phyloP scores from a whole-genome alignment of 2,329 filamentous ascomycete species.

The Alternaria brassicae region DNA sequence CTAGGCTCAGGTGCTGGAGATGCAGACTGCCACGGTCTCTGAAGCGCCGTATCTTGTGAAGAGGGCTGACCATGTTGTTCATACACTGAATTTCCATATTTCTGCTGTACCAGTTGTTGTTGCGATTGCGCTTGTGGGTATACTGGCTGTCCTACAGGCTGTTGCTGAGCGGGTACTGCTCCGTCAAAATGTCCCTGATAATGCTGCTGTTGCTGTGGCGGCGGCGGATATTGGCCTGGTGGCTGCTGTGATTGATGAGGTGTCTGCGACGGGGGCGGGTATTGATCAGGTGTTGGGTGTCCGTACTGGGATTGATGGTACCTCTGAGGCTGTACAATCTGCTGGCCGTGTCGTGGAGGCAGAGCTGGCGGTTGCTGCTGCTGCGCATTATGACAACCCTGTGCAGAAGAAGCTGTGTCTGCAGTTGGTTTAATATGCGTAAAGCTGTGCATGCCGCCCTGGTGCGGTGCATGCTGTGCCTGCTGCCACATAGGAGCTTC shows the following conservation, averaged over 20 bases:
- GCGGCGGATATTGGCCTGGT: slow-evolving; percentile 3
- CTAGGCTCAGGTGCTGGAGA: slow-evolving; percentile 17
- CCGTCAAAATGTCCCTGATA: slow-evolving; percentile 24
- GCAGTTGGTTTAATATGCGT: slow-evolving; percentile 40
- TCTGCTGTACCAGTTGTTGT: slow-evolving; percentile 18
- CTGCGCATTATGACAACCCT: slow-evolving; percentile 36
- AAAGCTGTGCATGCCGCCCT: slow-evolving; percentile 41
- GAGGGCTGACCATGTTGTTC: slow-evolving; percentile 14
- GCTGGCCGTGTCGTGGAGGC: slow-evolving; percentile 9
- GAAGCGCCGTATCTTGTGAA: slow-evolving; percentile 22
- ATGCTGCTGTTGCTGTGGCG: slow-evolving; percentile 22
- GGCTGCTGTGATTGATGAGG: slow-evolving; percentile 3
- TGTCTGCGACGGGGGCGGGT: slow-evolving; percentile 9
- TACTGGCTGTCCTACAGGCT: slow-evolving; percentile 16
- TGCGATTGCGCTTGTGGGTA: slow-evolving; percentile 23
- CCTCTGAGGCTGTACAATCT: slow-evolving; percentile 14
- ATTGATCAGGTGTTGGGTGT: slow-evolving; percentile 18
- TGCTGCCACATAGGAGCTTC: slow-evolving; percentile 49
- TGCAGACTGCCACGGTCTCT: slow-evolving; percentile 31
- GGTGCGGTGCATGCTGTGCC: slow-evolving; percentile 44
- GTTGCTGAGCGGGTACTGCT: slow-evolving; percentile 19
- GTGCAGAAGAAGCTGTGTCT: slow-evolving; percentile 36
- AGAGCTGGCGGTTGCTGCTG: slow-evolving; percentile 20
- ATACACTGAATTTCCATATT: slow-evolving; percentile 15
- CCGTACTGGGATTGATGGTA: slow-evolving; percentile 18